Percentiles rank a stretch among this genome's conserved stretches.
These are phyloP conservation scores for Penicillium verhagenii DNA, from an alignment of 495 filamentous ascomycete genomes.

Conservation along the genomic window DNA sequence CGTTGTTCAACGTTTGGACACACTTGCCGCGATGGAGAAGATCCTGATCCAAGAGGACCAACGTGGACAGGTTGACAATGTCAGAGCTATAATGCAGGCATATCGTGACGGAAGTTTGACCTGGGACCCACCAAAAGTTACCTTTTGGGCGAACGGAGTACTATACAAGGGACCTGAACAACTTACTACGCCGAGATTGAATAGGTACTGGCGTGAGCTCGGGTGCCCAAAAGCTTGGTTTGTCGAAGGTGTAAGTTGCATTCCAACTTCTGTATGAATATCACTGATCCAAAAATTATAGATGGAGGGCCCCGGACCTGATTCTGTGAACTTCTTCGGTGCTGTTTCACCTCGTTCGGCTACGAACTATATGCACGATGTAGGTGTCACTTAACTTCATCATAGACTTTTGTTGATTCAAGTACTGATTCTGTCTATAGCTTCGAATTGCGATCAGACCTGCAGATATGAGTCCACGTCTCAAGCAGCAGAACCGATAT, in stretches of 20 bases:
- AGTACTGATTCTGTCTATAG: not conserved
- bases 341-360: not conserved
- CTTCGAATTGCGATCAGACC: not conserved
- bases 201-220: not conserved
- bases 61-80: slow-evolving; percentile 5
- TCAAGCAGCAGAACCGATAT: not conserved
- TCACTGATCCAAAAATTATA: not conserved
- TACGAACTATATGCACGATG: not conserved
- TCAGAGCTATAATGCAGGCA: slow-evolving; percentile 1
- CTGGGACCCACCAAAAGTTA: not conserved
- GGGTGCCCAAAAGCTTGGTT: not conserved
- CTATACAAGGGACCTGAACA: not conserved
- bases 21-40: not conserved
- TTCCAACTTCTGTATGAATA: no score
- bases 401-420: not conserved
- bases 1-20: not conserved
- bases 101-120: not conserved
- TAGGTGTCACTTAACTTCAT: not conserved
- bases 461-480: not conserved
- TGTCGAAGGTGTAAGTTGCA: not conserved
- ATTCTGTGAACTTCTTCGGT: not conserved
- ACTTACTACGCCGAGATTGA: not conserved
- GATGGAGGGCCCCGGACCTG: not conserved
- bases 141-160: slow-evolving; percentile 4
- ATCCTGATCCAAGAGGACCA: not conserved